phyloP scores from a whole-genome alignment of 2,329 filamentous ascomycete genomes.

The Alternaria incomplexa region DNA sequence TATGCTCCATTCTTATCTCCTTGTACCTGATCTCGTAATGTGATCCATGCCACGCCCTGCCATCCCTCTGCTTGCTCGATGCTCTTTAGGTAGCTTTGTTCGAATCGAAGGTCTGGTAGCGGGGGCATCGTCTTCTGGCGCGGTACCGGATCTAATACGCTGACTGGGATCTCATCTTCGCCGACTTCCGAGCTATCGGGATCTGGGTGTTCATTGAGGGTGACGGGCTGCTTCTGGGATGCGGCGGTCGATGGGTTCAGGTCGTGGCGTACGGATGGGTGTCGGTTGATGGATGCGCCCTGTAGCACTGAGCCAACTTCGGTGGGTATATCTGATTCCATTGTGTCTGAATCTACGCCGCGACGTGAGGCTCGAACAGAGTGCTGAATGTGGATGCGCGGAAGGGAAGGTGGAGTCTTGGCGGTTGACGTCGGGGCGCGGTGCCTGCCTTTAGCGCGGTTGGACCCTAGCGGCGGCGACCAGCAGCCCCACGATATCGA shows the following conservation, averaged over 20 bases:
- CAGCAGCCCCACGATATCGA: slow-evolving; percentile 28
- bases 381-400: slow-evolving; percentile 6
- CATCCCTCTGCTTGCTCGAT: slow-evolving; percentile 79
- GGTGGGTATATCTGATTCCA: slow-evolving; percentile 64
- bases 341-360: slow-evolving; percentile 35
- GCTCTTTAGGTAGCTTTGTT: slow-evolving; percentile 96
- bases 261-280: slow-evolving; percentile 76
- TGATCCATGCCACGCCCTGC: slow-evolving; percentile 83
- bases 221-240: slow-evolving; percentile 69
- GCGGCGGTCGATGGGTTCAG: slow-evolving; percentile 79
- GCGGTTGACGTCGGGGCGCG: slow-evolving; percentile 29
- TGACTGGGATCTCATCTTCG: slow-evolving; percentile 73
- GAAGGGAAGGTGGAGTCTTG: slow-evolving; percentile 28
- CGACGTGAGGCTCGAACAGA: background rate
- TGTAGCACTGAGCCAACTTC: slow-evolving; percentile 82
- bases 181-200: slow-evolving; percentile 57
- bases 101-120: slow-evolving; percentile 84
- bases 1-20: background rate
- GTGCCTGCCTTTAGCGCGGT: slow-evolving; percentile 19
- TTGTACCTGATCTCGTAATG: slow-evolving; percentile 81
- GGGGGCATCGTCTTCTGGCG: slow-evolving; percentile 70
- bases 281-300: slow-evolving; percentile 74
- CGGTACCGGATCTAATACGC: slow-evolving; percentile 63
- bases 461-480: slow-evolving; percentile 22
- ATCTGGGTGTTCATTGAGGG: slow-evolving; percentile 43